A percentile compares a stretch with the other conserved stretches of the same genome.
Evolutionary conservation across 2,329 filamentous ascomycete species (phyloP).

Genomic region (Colletotrichum lindemuthianum): DNA sequence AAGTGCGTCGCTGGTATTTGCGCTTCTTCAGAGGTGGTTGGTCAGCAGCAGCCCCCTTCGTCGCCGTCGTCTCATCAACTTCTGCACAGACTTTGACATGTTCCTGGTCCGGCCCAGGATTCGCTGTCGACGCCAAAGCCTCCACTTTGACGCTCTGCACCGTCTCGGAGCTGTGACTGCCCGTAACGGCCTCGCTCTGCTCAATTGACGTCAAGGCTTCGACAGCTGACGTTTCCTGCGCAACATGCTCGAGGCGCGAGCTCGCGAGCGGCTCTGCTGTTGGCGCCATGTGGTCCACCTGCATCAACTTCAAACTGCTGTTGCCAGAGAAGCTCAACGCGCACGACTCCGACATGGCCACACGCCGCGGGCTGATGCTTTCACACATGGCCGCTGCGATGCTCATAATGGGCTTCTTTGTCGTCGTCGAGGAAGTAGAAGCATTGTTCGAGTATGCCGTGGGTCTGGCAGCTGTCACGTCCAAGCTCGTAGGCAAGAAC

Average conservation of each 20-base stretch:
- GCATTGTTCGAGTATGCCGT: slow-evolving; percentile 7
- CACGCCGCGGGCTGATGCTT: slow-evolving; percentile 4
- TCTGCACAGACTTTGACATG: slow-evolving; percentile 25
- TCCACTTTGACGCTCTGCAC: slow-evolving; percentile 20
- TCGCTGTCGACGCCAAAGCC: slow-evolving; percentile 20
- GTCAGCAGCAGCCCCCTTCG: slow-evolving; percentile 18
- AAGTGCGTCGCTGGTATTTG: slow-evolving; percentile 48
- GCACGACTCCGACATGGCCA: slow-evolving; percentile 4
- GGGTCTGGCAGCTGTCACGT: not conserved
- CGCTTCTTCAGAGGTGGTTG: slow-evolving; percentile 42
- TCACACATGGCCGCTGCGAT: slow-evolving; percentile 27
- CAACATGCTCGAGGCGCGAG: not conserved
- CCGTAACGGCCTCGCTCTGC: slow-evolving; percentile 1
- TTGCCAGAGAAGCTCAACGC: slow-evolving; percentile 5
- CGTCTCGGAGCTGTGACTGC: slow-evolving; percentile 20
- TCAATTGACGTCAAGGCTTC: slow-evolving; percentile 25
- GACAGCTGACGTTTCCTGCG: slow-evolving; percentile 13
- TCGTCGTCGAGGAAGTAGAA: not conserved
- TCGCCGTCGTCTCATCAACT: slow-evolving; percentile 29
- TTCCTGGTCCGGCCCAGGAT: slow-evolving; percentile 26
- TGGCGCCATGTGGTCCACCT: slow-evolving; percentile 2
- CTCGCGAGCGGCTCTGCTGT: slow-evolving; percentile 8
- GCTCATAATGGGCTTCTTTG: slow-evolving; percentile 22
- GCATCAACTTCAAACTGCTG: slow-evolving; percentile 19
- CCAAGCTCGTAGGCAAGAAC: not conserved